A percentile compares a stretch with the other conserved stretches of the same genome.
phyloP scores from a whole-genome alignment of 140 eudicot genomes.

The Bidens hawaiensis region DNA sequence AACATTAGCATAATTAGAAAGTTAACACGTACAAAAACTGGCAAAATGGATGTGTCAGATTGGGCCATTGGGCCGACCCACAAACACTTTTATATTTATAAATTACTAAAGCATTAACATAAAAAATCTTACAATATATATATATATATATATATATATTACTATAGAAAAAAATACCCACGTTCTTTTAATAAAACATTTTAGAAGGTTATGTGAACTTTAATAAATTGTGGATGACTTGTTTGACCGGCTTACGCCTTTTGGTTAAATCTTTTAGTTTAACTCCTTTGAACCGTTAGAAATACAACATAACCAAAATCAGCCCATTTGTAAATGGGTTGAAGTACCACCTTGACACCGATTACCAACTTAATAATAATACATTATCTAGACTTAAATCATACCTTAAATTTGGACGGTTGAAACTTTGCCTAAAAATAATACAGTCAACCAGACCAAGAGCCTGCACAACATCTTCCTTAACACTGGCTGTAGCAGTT shows the following conservation, averaged over 20 bases:
- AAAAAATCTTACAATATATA: neutral
- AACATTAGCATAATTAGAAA: constrained; percentile 18
- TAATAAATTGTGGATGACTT: neutral
- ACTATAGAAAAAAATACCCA: too few relatives aligned
- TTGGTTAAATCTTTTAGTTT: constrained; percentile 1
- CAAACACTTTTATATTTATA: neutral
- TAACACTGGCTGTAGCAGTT: constrained; percentile 93
- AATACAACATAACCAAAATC: neutral
- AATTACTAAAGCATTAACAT: neutral
- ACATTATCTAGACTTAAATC: constrained; percentile 10
- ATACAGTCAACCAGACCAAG: constrained; percentile 93
- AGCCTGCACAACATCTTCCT: constrained; percentile 99
- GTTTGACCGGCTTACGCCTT: neutral
- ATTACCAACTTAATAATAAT: neutral
- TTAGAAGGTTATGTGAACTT: constrained; percentile 3
- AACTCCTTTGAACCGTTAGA: neutral
- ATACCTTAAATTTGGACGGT: constrained; percentile 84
- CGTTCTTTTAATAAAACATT: neutral
- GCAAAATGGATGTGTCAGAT: neutral
- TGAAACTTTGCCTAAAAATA: constrained; percentile 92
- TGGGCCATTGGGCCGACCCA: neutral
- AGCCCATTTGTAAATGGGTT: neutral
- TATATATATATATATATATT: neutral
- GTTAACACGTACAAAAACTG: constrained; percentile 6
- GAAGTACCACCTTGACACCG: neutral